Base-by-base conservation (phyloP, 148 eudicot species). In the Gaultheria prostrata region DNA sequence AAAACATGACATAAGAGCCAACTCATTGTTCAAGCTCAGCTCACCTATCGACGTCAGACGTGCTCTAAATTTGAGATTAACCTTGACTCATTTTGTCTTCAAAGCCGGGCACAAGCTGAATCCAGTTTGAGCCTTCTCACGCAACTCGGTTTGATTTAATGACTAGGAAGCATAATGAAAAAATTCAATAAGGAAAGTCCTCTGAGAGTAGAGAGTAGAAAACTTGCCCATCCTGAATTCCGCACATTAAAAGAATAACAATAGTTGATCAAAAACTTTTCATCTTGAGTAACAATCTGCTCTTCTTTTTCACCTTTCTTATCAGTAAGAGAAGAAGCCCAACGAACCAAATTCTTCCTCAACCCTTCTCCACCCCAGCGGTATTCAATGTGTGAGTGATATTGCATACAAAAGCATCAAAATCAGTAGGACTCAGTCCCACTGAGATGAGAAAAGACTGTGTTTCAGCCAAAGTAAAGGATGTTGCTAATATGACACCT, bases 321-420 rank as follows among this genome's bases (percentile, higher is more conserved):
- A 72, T 90, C 95, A 73, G 53, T 81, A 2, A 90, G 35, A 77
- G 97, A 89, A 71, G 89, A 87, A 5, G 92, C 94, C 99, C 99
- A 97, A 49, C 98, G 95, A 53, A 88, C 86, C 86, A 97, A 89
- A 73, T 98, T 94, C 90, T 90, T 93, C 86, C 95, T 88, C 76
- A 97, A 89, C 75, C 99, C 97, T 90, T 97, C 99, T 57, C 98
- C 98, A 70, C 99, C 99, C 99, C 99, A 97, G 26, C 98, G 93
- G 83, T 93, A 91, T 80, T 91, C 97, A 76, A 93, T 93, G 72
- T 97, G 99, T 49, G 97, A 92, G 88, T 91, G 98, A 81, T 97
- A 35, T 91, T 97, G 92, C 98, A 94, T 69, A 97, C 88, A 81
- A 90, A 94, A 83, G 98, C 98, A 92, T 97, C 99, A 88, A 97